Conservation (phyloP, 495 filamentous ascomycete species). For the Podospora pseudocomata region DNA sequence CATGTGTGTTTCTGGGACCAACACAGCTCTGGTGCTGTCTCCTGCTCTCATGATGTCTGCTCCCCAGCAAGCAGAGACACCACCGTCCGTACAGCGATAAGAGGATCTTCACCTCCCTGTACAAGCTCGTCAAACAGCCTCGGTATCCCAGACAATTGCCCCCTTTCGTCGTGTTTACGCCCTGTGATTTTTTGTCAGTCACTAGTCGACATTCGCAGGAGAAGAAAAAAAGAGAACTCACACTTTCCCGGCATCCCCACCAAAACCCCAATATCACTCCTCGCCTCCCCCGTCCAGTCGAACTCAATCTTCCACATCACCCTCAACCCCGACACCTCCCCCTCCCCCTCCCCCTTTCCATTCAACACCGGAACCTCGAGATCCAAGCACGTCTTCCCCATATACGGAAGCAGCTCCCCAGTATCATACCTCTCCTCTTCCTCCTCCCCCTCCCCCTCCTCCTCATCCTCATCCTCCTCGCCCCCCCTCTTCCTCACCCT, state of each 20-base stretch:
- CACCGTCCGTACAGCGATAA: constrained; percentile 50
- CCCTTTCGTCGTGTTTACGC: constrained; percentile 48
- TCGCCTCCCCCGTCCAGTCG: constrained; percentile 62
- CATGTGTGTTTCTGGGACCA: background rate
- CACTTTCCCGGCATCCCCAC: constrained; percentile 50
- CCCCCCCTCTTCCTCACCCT: constrained; percentile 20
- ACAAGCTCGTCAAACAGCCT: constrained; percentile 51
- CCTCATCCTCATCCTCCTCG: constrained; percentile 18
- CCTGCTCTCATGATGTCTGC: constrained; percentile 11
- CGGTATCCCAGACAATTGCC: constrained; percentile 47
- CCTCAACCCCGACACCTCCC: constrained; percentile 33
- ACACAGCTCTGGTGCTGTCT: background rate
- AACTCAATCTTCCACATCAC: constrained; percentile 56
- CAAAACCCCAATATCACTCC: constrained; percentile 46
- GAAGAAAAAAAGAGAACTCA: constrained; percentile 33
- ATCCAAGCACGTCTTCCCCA: constrained; percentile 45
- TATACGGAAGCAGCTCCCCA: constrained; percentile 36
- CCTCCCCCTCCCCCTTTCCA: constrained; percentile 13
- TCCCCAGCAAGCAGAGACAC: constrained; percentile 50
- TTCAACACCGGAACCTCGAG: constrained; percentile 31
- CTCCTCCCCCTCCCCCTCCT: constrained; percentile 11
- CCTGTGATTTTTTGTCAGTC: constrained; percentile 38
- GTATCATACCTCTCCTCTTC: constrained; percentile 7
- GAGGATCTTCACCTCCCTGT: constrained; percentile 45
- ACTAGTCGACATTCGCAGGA: background rate